These are phyloP conservation scores for Boechera retrofracta DNA, from an alignment of 345 rosid species.

Conservation along the genomic window DNA sequence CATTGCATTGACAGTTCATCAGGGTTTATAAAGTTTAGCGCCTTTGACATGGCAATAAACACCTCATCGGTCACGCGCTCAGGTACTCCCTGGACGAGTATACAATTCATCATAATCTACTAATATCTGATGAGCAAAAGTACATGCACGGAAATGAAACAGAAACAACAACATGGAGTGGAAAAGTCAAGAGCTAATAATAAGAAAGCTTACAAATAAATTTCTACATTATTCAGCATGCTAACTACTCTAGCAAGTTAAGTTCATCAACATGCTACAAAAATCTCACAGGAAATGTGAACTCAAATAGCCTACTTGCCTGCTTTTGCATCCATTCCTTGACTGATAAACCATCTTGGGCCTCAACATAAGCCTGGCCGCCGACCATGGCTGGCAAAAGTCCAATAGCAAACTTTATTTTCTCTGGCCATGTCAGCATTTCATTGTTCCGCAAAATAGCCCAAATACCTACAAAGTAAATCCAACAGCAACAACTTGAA, in stretches of 20 bases:
- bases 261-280: slow-evolving; percentile 4
- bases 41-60: slow-evolving; percentile 98
- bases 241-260: neutral
- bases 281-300: slow-evolving; percentile 11
- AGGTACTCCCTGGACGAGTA: slow-evolving; percentile 67
- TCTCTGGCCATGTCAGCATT: slow-evolving; percentile 98
- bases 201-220: neutral
- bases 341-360: slow-evolving; percentile 88
- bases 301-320: slow-evolving; percentile 47
- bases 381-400: slow-evolving; percentile 95
- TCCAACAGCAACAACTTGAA: slow-evolving; percentile 15
- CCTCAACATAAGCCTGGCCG: slow-evolving; percentile 92
- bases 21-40: slow-evolving; percentile 89
- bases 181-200: neutral
- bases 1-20: slow-evolving; percentile 97
- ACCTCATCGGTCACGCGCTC: slow-evolving; percentile 94
- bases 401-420: slow-evolving; percentile 93
- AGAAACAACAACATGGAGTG: slow-evolving; percentile 3
- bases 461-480: slow-evolving; percentile 68
- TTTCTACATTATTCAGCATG: neutral
- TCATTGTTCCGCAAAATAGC: slow-evolving; percentile 90
- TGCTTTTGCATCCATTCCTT: slow-evolving; percentile 92
- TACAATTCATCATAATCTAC: slow-evolving; percentile 2
- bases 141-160: slow-evolving; percentile 1
- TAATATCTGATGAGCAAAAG: slow-evolving; percentile 7